Evolutionary conservation across 2,329 filamentous ascomycete genomes (phyloP).

Genomic region (Xylariaceae sp.): DNA sequence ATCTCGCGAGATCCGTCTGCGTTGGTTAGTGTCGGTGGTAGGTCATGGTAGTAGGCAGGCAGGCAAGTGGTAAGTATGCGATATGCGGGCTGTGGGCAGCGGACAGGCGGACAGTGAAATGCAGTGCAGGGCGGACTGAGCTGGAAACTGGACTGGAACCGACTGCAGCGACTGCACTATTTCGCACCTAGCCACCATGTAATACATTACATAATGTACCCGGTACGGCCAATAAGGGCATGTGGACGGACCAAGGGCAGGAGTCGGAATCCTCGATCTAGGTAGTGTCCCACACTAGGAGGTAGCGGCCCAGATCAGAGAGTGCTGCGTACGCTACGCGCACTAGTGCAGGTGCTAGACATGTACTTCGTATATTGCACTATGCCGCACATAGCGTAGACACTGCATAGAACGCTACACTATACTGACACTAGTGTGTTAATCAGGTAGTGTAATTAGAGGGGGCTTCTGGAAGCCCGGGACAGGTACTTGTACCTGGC

Average conservation of each 20-base stretch:
- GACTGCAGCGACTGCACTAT: no score
- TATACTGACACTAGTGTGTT: background rate
- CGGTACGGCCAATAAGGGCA: background rate
- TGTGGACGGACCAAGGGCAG: background rate
- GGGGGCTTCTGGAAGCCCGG: background rate
- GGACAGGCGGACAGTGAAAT: background rate
- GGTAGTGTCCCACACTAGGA: background rate
- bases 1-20: constrained; percentile 2
- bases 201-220: background rate
- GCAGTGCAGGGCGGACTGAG: background rate
- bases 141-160: no score
- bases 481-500: background rate
- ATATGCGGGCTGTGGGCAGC: constrained; percentile 18
- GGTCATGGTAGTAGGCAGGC: no score
- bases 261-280: background rate
- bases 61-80: background rate
- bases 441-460: background rate
- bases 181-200: no score
- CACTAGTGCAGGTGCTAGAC: background rate
- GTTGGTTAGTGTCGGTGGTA: background rate
- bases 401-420: background rate
- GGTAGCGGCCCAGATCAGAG: background rate
- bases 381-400: background rate
- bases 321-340: background rate
- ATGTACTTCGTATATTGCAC: background rate